These are phyloP conservation scores for Eutrema yunnanense DNA, from an alignment of 345 rosid species.

Conservation along the genomic window DNA sequence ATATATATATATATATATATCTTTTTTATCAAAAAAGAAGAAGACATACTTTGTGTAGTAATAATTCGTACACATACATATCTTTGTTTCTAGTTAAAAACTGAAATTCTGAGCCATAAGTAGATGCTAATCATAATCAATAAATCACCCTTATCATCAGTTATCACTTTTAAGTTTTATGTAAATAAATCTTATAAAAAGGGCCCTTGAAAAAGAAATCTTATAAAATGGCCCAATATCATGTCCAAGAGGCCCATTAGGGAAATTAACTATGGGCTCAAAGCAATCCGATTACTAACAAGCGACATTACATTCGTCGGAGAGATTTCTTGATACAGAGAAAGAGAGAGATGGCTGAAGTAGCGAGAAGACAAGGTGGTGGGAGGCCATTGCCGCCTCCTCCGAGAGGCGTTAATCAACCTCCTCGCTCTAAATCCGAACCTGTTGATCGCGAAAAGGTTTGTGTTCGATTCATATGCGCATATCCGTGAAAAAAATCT, in stretches of 20 bases:
- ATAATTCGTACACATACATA: not conserved
- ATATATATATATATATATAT: too few relatives aligned
- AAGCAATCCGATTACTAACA: not conserved
- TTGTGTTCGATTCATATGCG: not conserved
- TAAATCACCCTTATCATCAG: not conserved
- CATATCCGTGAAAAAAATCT: not conserved
- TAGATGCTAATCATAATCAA: not conserved
- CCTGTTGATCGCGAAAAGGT: constrained; percentile 94
- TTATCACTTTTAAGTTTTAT: too few relatives aligned
- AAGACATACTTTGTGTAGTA: too few relatives aligned
- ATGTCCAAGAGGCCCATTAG: not conserved
- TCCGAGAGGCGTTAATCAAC: constrained; percentile 52
- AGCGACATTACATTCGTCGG: not conserved
- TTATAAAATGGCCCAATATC: not conserved
- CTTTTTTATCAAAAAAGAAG: too few relatives aligned
- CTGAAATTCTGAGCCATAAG: not conserved
- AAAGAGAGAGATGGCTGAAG: constrained; percentile 47
- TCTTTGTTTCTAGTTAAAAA: not conserved
- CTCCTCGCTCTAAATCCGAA: constrained; percentile 48
- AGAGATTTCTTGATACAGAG: constrained; percentile 1
- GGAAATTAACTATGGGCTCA: not conserved
- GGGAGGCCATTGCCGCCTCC: constrained; percentile 57
- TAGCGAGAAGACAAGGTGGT: constrained; percentile 53
- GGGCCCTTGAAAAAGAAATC: not conserved
- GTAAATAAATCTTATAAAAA: not conserved